Evolutionary conservation across 2,329 filamentous ascomycete genomes (phyloP), one percentile per base, ranked within the genome.

Genomic region (Fusarium stilboides): DNA sequence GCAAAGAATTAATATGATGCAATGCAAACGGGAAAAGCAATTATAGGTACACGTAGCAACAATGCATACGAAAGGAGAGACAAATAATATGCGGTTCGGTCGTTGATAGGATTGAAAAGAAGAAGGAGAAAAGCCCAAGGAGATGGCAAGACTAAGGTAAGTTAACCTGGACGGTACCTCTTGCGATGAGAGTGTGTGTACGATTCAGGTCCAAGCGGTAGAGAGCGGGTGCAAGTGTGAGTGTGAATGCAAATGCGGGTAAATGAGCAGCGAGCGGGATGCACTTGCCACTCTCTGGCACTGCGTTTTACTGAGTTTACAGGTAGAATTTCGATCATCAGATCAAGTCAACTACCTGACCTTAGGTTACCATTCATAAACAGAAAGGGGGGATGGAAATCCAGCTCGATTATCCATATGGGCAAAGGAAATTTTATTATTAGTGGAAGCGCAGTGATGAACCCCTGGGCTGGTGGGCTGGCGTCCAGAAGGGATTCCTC

Each of bases 141-240:
- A 68, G 51, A 58, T 19, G 61, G 53, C 33, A 55, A 70, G 44
- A 52, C 57, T 53, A 31, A 62, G 46, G 50, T 37, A 59, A 39
- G 62, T 65, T 65, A 26, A 59, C 31, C 45, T 51, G 34, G 60
- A 57, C 58, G 55, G 52, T 59, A 65, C 53, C 58, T 61, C 62
- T 74, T 68, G 72, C 72, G 68, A 60, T 69, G 28, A 31, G 28
- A n/a, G 28, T 31, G 28, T 31, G 28, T 31, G 63, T 64, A 45
- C 58, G 69, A 69, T 71, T 71, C 69, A 72, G 71, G 69, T 65
- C 68, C 55, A 44, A 68, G 40, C 53, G 68, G 63, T 57, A 57
- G 50, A 56, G 51, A 54, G 64, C 55, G 54, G 51, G 57, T 60
- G 57, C 56, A 46, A 55, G 53, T 24, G 22, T 24, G 22, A 24